Conservation (phyloP, 176 grass and related monocot genomes). For the Puya raimondii region DNA sequence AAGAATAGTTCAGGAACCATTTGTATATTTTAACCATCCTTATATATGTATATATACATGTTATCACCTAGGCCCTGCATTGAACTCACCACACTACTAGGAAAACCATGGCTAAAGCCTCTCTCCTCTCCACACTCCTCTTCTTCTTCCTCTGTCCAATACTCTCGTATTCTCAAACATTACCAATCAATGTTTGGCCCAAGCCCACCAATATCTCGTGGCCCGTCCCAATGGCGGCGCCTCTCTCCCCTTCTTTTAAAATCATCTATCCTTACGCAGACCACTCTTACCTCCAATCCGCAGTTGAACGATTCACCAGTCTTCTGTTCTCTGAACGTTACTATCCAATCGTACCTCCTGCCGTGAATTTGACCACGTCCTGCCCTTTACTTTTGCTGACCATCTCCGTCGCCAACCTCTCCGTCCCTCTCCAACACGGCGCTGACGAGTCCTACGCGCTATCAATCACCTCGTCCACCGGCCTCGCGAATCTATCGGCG, state of each 20-base stretch:
- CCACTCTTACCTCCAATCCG: constrained; percentile 4
- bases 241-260: constrained; percentile 17
- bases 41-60: not conserved
- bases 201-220: constrained; percentile 17
- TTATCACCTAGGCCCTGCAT: not conserved
- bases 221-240: not conserved
- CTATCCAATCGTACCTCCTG: not conserved
- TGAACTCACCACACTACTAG: not conserved
- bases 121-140: not conserved
- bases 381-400: not conserved
- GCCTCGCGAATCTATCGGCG: not conserved
- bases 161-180: not conserved
- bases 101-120: not conserved
- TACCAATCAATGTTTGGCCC: constrained; percentile 18
- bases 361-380: not conserved
- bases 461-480: not conserved
- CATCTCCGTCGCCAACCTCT: constrained; percentile 11
- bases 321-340: constrained; percentile 11
- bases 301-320: constrained; percentile 7
- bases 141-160: not conserved
- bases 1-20: not conserved
- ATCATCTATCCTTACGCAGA: not conserved
- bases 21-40: not conserved
- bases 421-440: constrained; percentile 4
- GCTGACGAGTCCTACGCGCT: constrained; percentile 24